Conservation (phyloP, 768 basidiomycete species). For the Lactarius sanguifluus region DNA sequence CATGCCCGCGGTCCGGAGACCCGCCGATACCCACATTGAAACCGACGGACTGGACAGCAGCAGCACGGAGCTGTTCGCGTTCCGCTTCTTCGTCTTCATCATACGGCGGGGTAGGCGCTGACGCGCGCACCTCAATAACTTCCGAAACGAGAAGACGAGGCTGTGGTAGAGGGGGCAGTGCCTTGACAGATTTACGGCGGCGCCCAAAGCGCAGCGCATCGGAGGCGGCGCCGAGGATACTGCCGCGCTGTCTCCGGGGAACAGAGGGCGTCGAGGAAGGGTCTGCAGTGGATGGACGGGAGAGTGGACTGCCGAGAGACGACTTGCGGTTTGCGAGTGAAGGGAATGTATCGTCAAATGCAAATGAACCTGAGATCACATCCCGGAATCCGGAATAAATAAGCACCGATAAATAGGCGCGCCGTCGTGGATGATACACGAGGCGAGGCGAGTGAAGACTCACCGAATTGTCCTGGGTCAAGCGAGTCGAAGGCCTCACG, state of each 20-base stretch:
- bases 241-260: conserved; percentile 28
- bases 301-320: neutral
- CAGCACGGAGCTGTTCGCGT: conserved; percentile 69
- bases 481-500: conserved; percentile 24
- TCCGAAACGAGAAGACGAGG: conserved; percentile 55
- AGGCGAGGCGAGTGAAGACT: conserved; percentile 19
- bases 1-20: conserved; percentile 35
- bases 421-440: conserved; percentile 12
- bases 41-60: conserved; percentile 76
- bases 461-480: conserved; percentile 24
- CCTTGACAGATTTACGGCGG: conserved; percentile 32
- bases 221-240: conserved; percentile 32
- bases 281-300: conserved; percentile 24
- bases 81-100: conserved; percentile 64
- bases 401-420: conserved; percentile 2
- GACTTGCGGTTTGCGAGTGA: conserved; percentile 10
- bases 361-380: conserved; percentile 13
- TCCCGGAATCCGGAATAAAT: conserved; percentile 10
- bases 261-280: conserved; percentile 6
- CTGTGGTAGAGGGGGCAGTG: conserved; percentile 31
- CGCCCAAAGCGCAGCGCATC: conserved; percentile 31
- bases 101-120: conserved; percentile 29
- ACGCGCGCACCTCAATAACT: conserved; percentile 62
- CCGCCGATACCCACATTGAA: conserved; percentile 55
- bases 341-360: conserved; percentile 18